Base-by-base conservation (phyloP, 2,329 filamentous ascomycete genomes). In the Epichloe typhina region DNA sequence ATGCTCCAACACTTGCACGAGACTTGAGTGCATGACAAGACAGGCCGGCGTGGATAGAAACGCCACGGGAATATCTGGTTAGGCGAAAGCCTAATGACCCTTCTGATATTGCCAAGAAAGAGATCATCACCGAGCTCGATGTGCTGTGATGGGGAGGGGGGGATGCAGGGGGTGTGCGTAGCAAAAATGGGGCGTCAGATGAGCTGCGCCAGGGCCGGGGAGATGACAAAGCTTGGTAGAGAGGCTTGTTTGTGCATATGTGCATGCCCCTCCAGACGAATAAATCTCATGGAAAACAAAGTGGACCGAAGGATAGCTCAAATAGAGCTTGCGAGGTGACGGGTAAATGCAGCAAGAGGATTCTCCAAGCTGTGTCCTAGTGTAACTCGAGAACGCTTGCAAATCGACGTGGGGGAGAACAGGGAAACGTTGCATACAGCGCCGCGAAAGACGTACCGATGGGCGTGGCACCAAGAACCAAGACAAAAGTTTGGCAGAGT, bases 11-110 rank as follows among this genome's bases (percentile, higher is more conserved):
- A 47, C 49, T 51, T 50, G 46, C 52, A 53, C 52, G 49, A 47
- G 52, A 49, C 43, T 43, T 46, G 52, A 46, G 36, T 35, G 49
- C 49, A 51, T 53, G 49, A 53, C 52, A 38, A 19, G 42, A 37
- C 3, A 23, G 11, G 23, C 36, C 7, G 38, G 33, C 26, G 23
- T n/a, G 37, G 7, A 35, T 6, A 17, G 8, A 33, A 11, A 41
- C 38, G 8, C 6, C 47, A 48, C 26, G 33, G 4, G 5, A 13
- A 15, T 43, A 38, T 40, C 17, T 23, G 40, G 36, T 31, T 31
- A 47, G 17, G 48, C 23, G 13, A 17, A 48, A 43, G 17, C 17
- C 23, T 12, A 26, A 51, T 46, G 33, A 13, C 31, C 36, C 23
- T 39, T 37, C 13, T 17, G 19, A 31, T 6, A 38, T 38, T 21